Evolutionary conservation across 345 rosid species (phyloP).

Genomic region (Salix viminalis): DNA sequence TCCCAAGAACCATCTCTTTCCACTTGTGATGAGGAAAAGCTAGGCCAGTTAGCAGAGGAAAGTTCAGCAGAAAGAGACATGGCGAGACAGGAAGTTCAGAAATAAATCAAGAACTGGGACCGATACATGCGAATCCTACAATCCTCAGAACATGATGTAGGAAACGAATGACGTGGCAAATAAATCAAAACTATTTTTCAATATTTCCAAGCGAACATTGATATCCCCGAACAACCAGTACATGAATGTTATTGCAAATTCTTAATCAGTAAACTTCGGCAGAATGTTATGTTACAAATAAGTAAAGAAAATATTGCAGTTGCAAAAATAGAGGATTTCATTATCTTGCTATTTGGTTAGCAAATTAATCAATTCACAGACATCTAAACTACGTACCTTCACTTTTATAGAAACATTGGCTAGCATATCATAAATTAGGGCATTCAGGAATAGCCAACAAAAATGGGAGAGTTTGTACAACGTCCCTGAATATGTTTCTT

Average conservation of each 20-base stretch:
- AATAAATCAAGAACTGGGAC: background rate
- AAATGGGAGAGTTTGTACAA: background rate
- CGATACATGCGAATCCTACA: background rate
- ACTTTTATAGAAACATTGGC: background rate
- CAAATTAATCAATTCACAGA: background rate
- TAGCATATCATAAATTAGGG: background rate
- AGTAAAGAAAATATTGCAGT: background rate
- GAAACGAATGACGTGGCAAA: background rate
- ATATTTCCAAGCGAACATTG: background rate
- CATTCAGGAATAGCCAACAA: slow-evolving; percentile 15
- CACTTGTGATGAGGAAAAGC: background rate
- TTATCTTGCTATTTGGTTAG: background rate
- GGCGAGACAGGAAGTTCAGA: background rate
- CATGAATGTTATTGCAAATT: background rate
- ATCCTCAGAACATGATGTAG: background rate
- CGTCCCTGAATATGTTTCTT: background rate
- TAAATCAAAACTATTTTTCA: background rate
- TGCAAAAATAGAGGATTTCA: background rate
- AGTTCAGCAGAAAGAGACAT: slow-evolving; percentile 11
- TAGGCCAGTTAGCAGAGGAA: background rate
- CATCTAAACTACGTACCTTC: background rate
- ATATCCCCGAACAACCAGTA: background rate
- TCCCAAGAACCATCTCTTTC: slow-evolving; percentile 12
- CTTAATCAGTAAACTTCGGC: background rate
- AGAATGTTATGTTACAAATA: background rate